Evolutionary conservation across 345 rosid species (phyloP), one percentile per base, ranked within the genome.

Genomic region (Hibiscus trionum): DNA sequence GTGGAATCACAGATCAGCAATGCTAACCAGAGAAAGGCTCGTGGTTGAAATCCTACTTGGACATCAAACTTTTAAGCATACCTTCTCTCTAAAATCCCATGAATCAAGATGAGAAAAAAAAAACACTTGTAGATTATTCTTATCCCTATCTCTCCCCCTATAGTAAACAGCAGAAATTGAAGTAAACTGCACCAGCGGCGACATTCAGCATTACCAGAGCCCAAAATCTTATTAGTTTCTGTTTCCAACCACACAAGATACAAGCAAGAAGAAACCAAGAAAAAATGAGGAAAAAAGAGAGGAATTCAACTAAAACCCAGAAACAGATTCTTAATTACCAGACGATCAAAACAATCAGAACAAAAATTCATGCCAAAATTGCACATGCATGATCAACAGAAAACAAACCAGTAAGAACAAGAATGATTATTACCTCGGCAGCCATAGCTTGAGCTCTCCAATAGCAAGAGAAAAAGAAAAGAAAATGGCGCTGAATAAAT

Each of bases 361-460:
- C 4, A 56, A 10, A 59, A 31, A 7, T 8, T 52, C 71, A 55
- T 5, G 69, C 31, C 11, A 55, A 57, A 42, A 42, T 39, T 39
- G 10, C 44, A 39, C 44, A 39, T 39, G 26, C n/a, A 6, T 59
- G 31, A 19, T 68, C 14, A 33, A 7, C 44, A 7, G 44, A 27
- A 73, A 19, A 9, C 1, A 2, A 57, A 21, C 15, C 61, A 21
- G 9, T 4, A 33, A 55, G 24, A 31, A 35, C 17, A 62, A 27
- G 31, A 59, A 70, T 19, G 68, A 2, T 19, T 29, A 17, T 66
- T 62, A 83, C 86, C 84, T 83, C 74, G 1, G 75, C 61, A 31
- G 82, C 84, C 84, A 80, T 83, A 73, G 71, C 16, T 14, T 33
- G 35, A 44, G 24, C 39, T 8, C 44, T n/a, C 71, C 71, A 49